These are phyloP conservation scores for Boletus sp. DNA, from an alignment of 1,284 basidiomycete species.

Conservation along the genomic window DNA sequence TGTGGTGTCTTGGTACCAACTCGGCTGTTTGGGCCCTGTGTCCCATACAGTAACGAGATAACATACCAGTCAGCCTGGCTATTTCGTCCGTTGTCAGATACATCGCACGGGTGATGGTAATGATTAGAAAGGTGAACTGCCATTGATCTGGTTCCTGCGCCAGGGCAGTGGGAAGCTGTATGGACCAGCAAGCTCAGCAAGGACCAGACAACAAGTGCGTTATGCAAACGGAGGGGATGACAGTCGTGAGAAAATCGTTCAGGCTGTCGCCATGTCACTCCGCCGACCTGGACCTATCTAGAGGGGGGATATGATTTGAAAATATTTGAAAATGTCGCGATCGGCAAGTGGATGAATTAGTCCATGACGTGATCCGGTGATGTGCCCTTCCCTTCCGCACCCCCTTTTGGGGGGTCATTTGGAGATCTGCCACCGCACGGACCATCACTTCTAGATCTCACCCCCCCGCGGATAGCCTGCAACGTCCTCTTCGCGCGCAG, in stretches of 20 bases:
- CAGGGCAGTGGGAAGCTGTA: background rate
- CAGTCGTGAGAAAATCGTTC: background rate
- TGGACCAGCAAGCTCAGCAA: no score
- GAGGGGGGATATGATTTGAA: constrained; percentile 2
- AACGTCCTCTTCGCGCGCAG: background rate
- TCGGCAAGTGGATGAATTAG: constrained; percentile 29
- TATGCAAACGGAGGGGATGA: background rate
- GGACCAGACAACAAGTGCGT: no score
- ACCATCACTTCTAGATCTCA: constrained; percentile 26
- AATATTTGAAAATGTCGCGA: constrained; percentile 27
- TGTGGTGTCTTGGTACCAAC: background rate
- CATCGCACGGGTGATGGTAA: constrained; percentile 5
- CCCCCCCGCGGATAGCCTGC: background rate
- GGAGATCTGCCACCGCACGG: constrained; percentile 32
- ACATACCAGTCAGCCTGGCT: background rate
- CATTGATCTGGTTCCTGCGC: background rate
- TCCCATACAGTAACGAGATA: background rate
- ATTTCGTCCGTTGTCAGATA: constrained; percentile 18
- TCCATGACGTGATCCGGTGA: constrained; percentile 34
- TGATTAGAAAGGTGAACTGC: background rate
- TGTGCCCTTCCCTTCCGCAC: constrained; percentile 6
- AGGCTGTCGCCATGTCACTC: constrained; percentile 7
- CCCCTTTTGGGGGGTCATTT: constrained; percentile 14
- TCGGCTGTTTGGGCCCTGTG: constrained; percentile 5
- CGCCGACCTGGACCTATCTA: constrained; percentile 2